Conservation (phyloP, 176 grass and related monocot genomes). For the Lolium multiflorum region DNA sequence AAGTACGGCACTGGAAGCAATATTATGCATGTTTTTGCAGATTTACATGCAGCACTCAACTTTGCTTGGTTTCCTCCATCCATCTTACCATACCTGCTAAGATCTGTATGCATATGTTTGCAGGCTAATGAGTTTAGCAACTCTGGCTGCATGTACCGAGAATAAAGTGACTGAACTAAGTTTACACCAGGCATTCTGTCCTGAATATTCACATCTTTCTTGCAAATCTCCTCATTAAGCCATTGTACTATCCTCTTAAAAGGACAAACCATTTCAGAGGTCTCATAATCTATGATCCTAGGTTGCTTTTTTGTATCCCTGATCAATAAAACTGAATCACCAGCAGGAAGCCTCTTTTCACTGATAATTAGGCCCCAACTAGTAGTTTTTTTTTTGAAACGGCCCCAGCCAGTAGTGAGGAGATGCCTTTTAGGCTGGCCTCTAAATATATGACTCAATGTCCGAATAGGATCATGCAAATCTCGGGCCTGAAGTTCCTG, state of each 20-base stretch:
- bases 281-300: conserved; percentile 63
- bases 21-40: too few relatives aligned
- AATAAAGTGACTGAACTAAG: conserved; percentile 67
- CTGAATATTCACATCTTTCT: conserved; percentile 63
- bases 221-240: conserved; percentile 65
- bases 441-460: conserved; percentile 78
- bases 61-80: too few relatives aligned
- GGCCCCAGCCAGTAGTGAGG: conserved; percentile 84
- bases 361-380: conserved; percentile 79
- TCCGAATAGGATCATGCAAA: conserved; percentile 71
- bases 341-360: conserved; percentile 78
- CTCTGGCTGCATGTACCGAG: conserved; percentile 72
- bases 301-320: conserved; percentile 74
- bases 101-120: conserved; percentile 55
- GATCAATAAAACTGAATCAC: conserved; percentile 83
- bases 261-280: conserved; percentile 58
- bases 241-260: conserved; percentile 66
- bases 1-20: too few relatives aligned
- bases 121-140: conserved; percentile 56
- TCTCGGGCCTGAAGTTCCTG: conserved; percentile 76
- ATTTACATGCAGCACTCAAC: too few relatives aligned
- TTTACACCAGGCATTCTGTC: conserved; percentile 63
- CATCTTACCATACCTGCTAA: too few relatives aligned
- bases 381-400: too few relatives aligned
- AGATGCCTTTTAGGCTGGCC: conserved; percentile 89